Evolutionary conservation across 2,329 filamentous ascomycete genomes (phyloP), one percentile per base, ranked within the genome.

Genomic region (Fusarium buharicum): DNA sequence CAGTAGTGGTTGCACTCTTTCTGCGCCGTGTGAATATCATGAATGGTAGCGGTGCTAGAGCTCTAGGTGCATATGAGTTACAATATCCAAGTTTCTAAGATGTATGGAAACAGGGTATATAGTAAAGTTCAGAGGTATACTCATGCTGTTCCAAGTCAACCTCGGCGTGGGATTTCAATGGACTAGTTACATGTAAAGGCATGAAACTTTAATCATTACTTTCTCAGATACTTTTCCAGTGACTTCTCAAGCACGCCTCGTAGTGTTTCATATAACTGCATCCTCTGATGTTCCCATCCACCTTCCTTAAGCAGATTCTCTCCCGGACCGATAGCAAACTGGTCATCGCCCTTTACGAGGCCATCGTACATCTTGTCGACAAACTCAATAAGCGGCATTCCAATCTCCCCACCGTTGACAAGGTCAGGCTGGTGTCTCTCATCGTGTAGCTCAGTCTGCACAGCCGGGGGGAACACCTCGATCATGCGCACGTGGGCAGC

Each of bases 341-440:
- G 70, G 10, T 70, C 69, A 24, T 66, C 49, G 0, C 67, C 69
- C 38, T 34, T 54, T 2, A 45, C 45, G 31, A 72, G 47, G 2
- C 70, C 68, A 12, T 64, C 55, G 11, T 59, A 63, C 66, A 70
- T 69, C 11, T 79, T 77, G 1, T 83, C 75, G 2, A 73, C 75
- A 62, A 81, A 86, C 22, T 77, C 70, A 1, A 20, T 71, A 31
- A 79, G 62, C 1, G 75, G 71, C 62, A 78, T 77, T 0, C 77
- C 77, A 40, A 78, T 73, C 17, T 68, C 50, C 4, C 68, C 64
- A 0, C 70, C 71, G 3, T 70, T 60, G 7, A 69, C 51, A 14
- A 70, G 44, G 48, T 70, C 68, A 45, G 69, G 62, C 31, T 71
- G 70, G 24, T 70, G 67, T 10, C 59, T 62, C 43, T 68, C 65